Conservation (phyloP, 306 rosid genomes). For the Vigna hirtella region DNA sequence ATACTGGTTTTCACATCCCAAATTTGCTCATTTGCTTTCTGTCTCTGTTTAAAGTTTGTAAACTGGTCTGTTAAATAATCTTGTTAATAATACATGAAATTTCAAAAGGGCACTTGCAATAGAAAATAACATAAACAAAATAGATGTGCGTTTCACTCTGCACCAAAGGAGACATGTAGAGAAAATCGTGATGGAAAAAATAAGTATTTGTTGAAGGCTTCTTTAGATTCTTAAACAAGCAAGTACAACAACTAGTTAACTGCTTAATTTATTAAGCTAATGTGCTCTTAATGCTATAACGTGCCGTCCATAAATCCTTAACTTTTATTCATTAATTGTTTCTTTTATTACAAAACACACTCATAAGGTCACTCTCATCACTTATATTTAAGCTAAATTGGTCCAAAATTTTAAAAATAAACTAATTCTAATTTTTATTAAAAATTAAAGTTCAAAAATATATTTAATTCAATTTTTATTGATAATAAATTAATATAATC, state of each 20-base stretch:
- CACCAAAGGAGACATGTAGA: neutral
- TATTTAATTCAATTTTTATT: neutral
- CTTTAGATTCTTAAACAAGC: slow-evolving; percentile 20
- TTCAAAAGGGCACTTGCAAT: neutral
- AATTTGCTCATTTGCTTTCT: neutral
- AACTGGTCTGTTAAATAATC: neutral
- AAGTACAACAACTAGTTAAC: slow-evolving; percentile 2
- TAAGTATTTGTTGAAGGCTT: neutral
- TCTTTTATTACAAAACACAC: slow-evolving; percentile 20
- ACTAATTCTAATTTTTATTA: too few relatives aligned
- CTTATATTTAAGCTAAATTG: neutral
- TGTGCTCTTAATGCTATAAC: slow-evolving; percentile 18
- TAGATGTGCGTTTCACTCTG: neutral
- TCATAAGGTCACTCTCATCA: neutral
- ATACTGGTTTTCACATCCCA: neutral
- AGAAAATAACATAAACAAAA: neutral
- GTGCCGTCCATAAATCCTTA: slow-evolving; percentile 41
- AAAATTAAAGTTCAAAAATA: too few relatives aligned
- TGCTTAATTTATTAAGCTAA: neutral
- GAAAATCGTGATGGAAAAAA: neutral
- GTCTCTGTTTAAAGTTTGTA: neutral
- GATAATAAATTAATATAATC: neutral
- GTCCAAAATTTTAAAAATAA: too few relatives aligned
- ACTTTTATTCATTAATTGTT: neutral
- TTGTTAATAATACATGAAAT: neutral